These are phyloP conservation scores for Pythium vanterpoolii DNA, from an alignment of 352 stramenopile species.

Conservation along the genomic window DNA sequence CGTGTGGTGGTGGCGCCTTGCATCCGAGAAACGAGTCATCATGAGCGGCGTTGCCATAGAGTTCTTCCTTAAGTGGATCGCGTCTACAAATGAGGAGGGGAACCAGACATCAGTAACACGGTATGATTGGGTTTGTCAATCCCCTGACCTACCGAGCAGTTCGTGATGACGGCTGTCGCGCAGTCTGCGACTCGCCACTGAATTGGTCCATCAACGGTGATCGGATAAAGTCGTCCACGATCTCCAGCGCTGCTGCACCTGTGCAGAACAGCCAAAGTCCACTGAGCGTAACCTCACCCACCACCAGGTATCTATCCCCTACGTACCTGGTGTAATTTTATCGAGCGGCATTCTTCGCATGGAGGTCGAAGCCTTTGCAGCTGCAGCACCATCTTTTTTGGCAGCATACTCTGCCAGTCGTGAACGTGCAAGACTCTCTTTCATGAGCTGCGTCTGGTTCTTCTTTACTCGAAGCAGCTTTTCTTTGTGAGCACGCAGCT, in stretches of 20 bases:
- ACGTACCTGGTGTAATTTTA: conserved; percentile 55
- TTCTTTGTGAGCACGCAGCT: conserved; percentile 44
- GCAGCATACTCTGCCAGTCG: conserved; percentile 61
- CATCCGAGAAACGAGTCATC: conserved; percentile 54
- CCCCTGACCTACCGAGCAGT: neutral
- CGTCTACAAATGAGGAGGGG: neutral
- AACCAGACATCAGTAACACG: neutral
- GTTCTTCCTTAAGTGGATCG: conserved; percentile 55
- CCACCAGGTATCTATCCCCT: neutral
- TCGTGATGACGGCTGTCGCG: neutral
- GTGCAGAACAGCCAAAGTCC: neutral
- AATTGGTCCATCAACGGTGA: conserved; percentile 76
- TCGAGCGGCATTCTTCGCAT: conserved; percentile 41
- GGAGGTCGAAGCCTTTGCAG: neutral
- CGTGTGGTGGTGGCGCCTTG: conserved; percentile 1
- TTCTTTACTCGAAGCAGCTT: conserved; percentile 76
- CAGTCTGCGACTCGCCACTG: conserved; percentile 8
- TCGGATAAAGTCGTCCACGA: conserved; percentile 76
- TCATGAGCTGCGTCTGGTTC: conserved; percentile 71
- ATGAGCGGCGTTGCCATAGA: conserved; percentile 48
- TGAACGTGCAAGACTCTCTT: conserved; percentile 53
- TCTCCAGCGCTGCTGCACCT: conserved; percentile 77
- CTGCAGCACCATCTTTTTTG: neutral
- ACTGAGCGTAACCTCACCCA: neutral
- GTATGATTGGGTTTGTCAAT: neutral